Percentiles rank a stretch among this genome's conserved stretches.
phyloP scores from a whole-genome alignment of 352 stramenopile species.

The Phytophthora cactorum region DNA sequence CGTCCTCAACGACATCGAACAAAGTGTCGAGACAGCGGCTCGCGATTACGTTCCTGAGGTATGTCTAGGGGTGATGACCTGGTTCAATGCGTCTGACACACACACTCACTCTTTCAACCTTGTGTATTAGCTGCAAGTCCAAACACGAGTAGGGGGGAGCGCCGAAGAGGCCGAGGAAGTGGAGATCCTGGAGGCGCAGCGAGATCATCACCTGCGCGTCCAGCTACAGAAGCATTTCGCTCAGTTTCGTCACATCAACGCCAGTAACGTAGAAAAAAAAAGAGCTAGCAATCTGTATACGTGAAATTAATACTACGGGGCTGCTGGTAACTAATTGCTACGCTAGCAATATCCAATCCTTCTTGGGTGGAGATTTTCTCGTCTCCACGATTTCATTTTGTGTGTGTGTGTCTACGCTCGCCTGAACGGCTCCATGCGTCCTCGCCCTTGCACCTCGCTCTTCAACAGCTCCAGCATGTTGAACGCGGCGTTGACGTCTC shows the following conservation, averaged over 20 bases:
- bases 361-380: too few species aligned
- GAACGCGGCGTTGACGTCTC: too few species aligned
- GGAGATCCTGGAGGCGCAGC: conserved; percentile 37
- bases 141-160: conserved; percentile 33
- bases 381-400: too few species aligned
- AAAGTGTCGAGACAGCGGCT: conserved; percentile 33
- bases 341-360: too few species aligned
- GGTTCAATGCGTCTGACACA: not conserved
- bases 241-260: conserved; percentile 40
- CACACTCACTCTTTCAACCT: not conserved
- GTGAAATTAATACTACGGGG: conserved; percentile 27
- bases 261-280: not conserved
- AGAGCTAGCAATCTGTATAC: conserved; percentile 14
- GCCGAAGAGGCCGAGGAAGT: conserved; percentile 38
- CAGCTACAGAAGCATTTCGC: conserved; percentile 70
- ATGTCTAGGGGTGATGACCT: not conserved
- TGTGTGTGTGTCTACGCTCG: too few species aligned
- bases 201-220: conserved; percentile 44
- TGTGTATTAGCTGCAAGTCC: conserved; percentile 26
- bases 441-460: too few species aligned
- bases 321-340: too few species aligned
- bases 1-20: conserved; percentile 35
- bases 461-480: too few species aligned
- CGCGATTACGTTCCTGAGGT: conserved; percentile 47
- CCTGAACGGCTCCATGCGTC: too few species aligned